phyloP scores from a whole-genome alignment of 805 yeast genomes.

The Pichia nanzhaoensis region DNA sequence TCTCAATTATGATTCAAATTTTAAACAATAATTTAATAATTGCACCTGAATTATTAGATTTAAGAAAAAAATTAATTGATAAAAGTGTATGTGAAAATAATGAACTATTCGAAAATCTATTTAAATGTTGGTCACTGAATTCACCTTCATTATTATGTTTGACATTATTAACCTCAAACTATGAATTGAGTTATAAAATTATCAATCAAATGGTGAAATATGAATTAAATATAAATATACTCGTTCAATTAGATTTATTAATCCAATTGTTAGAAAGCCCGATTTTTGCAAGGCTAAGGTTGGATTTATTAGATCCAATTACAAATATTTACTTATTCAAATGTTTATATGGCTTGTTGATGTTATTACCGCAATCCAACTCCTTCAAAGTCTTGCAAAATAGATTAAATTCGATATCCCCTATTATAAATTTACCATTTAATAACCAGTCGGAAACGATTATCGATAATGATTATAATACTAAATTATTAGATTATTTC shows the following conservation, averaged over 20 bases:
- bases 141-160: slow-evolving; percentile 83
- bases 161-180: slow-evolving; percentile 80
- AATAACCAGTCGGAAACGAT: slow-evolving; percentile 11
- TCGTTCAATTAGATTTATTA: slow-evolving; percentile 81
- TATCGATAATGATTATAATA: slow-evolving; percentile 19
- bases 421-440: slow-evolving; percentile 26
- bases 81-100: slow-evolving; percentile 21
- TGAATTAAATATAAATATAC: slow-evolving; percentile 70
- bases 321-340: slow-evolving; percentile 74
- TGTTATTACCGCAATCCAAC: slow-evolving; percentile 90
- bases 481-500: slow-evolving; percentile 38
- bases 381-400: slow-evolving; percentile 80
- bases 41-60: slow-evolving; percentile 67
- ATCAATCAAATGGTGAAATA: slow-evolving; percentile 73
- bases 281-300: slow-evolving; percentile 75
- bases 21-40: slow-evolving; percentile 80
- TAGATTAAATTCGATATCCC: slow-evolving; percentile 57
- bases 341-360: slow-evolving; percentile 83
- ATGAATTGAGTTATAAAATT: slow-evolving; percentile 80
- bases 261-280: slow-evolving; percentile 92
- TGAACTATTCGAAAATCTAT: slow-evolving; percentile 61
- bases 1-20: slow-evolving; percentile 77
- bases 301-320: slow-evolving; percentile 86
- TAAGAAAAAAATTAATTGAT: slow-evolving; percentile 56
- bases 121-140: slow-evolving; percentile 88